Base-by-base conservation (phyloP, 441 rosid genomes). In the Adansonia gregorii region DNA sequence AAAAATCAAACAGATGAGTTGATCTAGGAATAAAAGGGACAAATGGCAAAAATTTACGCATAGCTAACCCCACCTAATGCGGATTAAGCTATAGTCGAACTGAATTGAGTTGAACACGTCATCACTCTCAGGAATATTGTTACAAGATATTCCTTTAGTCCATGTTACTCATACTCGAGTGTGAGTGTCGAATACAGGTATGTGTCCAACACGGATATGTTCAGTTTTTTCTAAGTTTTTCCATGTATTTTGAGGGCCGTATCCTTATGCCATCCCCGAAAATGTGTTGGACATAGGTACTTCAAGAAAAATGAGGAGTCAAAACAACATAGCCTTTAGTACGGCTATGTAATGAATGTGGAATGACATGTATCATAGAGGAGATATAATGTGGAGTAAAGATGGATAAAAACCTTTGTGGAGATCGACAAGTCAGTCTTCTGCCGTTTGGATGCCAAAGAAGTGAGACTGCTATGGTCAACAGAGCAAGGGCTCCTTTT, bases 401-500 rank as follows among this genome's bases (percentile, higher is more conserved):
- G 35, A 72, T n/a, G 60, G 60, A 10, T 6, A 66, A 67, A 66
- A 82, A 95, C 99, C 99, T 93, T 95, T 75, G 90, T 74, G 41
- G 91, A 88, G 77, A 91, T 86, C 41, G 97, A 86, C 69, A 89
- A 80, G 78, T 87, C 91, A 55, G 93, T 80, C 85, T 92, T 95
- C 20, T 91, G 98, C 19, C 97, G 88, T 82, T 95, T 95, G 64
- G 88, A 75, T 55, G 88, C 80, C 14, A 90, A 86, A 78, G 89
- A 77, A 74, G 86, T 81, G 82, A 89, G 76, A 72, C 76, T 81
- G 69, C 80, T 84, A 59, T 91, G 91, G 68, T 88, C 98, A 10
- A 92, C 82, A 80, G 93, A 81, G 78, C 89, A 95, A 8, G 92
- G 89, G 54, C 87, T 88, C 71, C 88, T 83, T 85, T 95, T 95